Conservation (phyloP, 108 stramenopile genomes). For the Aureococcus anophagefferens region DNA sequence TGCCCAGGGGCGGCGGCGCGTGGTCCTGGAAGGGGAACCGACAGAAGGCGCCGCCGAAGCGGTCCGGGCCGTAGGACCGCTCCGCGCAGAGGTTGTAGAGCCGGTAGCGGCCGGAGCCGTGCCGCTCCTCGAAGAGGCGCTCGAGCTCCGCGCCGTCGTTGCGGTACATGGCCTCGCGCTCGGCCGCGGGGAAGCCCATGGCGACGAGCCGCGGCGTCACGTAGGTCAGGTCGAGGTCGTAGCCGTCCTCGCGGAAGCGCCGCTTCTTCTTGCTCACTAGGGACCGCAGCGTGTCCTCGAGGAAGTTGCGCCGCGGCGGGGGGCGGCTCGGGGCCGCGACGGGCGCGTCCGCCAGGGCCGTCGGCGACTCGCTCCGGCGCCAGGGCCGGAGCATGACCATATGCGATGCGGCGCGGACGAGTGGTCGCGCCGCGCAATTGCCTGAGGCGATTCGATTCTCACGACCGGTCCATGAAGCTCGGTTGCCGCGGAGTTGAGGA, state of each 20-base stretch:
- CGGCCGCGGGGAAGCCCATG: conserved; percentile 31
- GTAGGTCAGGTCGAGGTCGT: conserved; percentile 33
- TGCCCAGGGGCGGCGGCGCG: conserved; percentile 41
- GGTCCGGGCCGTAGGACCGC: not conserved
- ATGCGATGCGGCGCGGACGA: not conserved
- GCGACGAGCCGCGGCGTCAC: conserved; percentile 26
- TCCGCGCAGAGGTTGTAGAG: conserved; percentile 20
- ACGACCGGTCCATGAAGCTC: too few species aligned
- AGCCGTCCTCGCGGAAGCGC: conserved; percentile 27
- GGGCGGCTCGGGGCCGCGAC: not conserved
- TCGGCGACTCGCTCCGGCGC: not conserved
- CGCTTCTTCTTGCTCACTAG: conserved; percentile 36
- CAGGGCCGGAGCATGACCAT: not conserved
- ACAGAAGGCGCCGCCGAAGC: not conserved
- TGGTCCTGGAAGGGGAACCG: conserved; percentile 51
- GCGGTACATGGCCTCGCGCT: conserved; percentile 13
- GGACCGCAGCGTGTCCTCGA: conserved; percentile 2
- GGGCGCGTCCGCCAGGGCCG: not conserved
- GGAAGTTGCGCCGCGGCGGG: not conserved
- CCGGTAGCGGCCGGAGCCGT: conserved; percentile 5
- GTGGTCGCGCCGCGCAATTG: too few species aligned
- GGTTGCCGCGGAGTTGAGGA: too few species aligned
- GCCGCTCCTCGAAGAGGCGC: conserved; percentile 2
- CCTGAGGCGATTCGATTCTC: too few species aligned
- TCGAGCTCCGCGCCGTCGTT: not conserved